Conservation (phyloP, 768 basidiomycete genomes). For the Amanita thiersii region DNA sequence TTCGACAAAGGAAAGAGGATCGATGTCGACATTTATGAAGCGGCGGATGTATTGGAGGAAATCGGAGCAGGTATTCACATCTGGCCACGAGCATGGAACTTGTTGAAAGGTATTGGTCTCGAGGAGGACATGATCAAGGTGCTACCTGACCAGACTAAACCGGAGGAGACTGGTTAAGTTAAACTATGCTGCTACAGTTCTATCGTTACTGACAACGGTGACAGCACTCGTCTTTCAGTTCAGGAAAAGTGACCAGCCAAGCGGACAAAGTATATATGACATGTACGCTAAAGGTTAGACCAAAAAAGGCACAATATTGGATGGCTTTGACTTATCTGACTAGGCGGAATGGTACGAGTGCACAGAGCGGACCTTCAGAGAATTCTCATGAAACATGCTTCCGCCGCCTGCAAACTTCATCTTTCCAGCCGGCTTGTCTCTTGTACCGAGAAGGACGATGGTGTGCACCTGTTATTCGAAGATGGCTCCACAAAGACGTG, state of each 20-base stretch:
- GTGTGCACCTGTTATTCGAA: constrained; percentile 18
- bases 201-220: constrained; percentile 2
- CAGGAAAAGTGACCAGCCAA: constrained; percentile 52
- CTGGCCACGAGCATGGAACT: constrained; percentile 30
- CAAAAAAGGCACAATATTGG: constrained; percentile 9
- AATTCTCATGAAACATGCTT: constrained; percentile 42
- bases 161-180: constrained; percentile 33
- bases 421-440: constrained; percentile 53
- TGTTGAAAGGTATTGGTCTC: constrained; percentile 28
- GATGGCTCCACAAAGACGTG: constrained; percentile 18
- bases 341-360: constrained; percentile 45
- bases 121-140: constrained; percentile 35
- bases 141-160: constrained; percentile 26
- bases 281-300: constrained; percentile 57
- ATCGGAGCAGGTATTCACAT: constrained; percentile 58
- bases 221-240: constrained; percentile 45
- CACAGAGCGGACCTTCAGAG: constrained; percentile 65
- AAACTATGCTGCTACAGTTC: not conserved
- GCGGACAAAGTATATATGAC: constrained; percentile 45
- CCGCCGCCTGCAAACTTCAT: constrained; percentile 35
- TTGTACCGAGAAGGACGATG: constrained; percentile 31
- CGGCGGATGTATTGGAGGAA: constrained; percentile 39
- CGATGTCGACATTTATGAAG: constrained; percentile 50
- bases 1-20: constrained; percentile 43
- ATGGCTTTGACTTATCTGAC: constrained; percentile 7